Base-by-base conservation (phyloP, 169 alveolate species). In the Prorocentrum cordatum region DNA sequence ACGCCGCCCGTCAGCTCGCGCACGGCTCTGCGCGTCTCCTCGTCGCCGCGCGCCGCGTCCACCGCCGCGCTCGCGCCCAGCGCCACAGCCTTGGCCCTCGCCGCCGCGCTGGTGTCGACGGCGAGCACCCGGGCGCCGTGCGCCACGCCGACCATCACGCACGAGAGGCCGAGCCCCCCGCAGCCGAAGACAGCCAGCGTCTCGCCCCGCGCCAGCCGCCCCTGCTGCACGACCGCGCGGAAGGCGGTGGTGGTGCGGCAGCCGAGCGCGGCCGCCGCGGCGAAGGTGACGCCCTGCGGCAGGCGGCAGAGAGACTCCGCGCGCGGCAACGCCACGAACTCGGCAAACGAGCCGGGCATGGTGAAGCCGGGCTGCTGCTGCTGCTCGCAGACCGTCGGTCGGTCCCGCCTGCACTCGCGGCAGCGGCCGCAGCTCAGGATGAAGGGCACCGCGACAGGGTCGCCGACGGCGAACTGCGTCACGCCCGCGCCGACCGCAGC, bases 201-300 rank as follows among this genome's bases (percentile, higher is more conserved):
- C 47, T 77, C 88, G 31, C 88, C 88, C 24, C 31, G 26, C n/a
- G 33, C 36, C 24, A 77, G 61, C 16, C 88, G 88, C 26, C 88
- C 88, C 33, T 77, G 88, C 64, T 77, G 88, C 42, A 77, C 29
- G 14, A 77, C 87, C 87, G 88, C 88, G 26, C 88, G 73, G 73
- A 26, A 77, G 32, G 88, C 88, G 2, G 88, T 77, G 10, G 88
- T 77, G 64, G 59, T 36, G 6, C 88, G 88, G n/a, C 88, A 77
- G 32, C 88, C 88, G 39, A 77, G 42, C 1, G 88, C 88, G 0
- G 88, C 88, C 2, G 88, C 88, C 38, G 54, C 75, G 14, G 59
- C 47, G 45, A 77, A 77, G 31, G 75, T 26, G 45, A 77, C 88
- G 50, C 6, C 50, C 50, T 39, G 50, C 50, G 50, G 50, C 50